Conservation (phyloP, 129 eudicot species). For the Artemisia argyi region DNA sequence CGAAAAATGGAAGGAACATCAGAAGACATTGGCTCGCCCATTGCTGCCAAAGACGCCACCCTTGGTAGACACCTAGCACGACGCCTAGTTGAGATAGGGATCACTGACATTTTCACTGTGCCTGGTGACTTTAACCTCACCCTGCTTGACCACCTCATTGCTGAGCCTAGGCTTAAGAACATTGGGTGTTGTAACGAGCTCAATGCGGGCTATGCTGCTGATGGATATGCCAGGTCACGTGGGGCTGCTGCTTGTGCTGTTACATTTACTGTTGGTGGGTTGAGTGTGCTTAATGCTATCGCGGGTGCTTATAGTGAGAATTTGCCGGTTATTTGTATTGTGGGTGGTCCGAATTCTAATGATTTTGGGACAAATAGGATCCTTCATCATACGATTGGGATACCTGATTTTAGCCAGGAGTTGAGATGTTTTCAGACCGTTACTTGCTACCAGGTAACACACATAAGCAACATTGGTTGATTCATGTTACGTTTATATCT, state of each 20-base stretch:
- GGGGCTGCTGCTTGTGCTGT: slow-evolving; percentile 70
- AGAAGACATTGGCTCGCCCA: slow-evolving; percentile 6
- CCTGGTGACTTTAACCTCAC: slow-evolving; percentile 79
- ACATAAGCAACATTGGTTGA: background rate
- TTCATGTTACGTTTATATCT: no score
- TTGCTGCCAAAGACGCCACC: slow-evolving; percentile 42
- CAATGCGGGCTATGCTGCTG: slow-evolving; percentile 74
- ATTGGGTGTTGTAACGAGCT: slow-evolving; percentile 70
- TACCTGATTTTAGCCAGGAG: slow-evolving; percentile 73
- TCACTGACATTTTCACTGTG: slow-evolving; percentile 57
- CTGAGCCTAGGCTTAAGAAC: slow-evolving; percentile 55
- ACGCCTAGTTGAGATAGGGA: slow-evolving; percentile 57
- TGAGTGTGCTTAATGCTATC: slow-evolving; percentile 61
- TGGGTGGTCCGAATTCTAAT: slow-evolving; percentile 67
- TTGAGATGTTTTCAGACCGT: slow-evolving; percentile 55
- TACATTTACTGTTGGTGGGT: slow-evolving; percentile 72
- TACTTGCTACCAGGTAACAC: slow-evolving; percentile 50
- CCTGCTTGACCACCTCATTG: slow-evolving; percentile 64
- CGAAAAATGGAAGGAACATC: slow-evolving; percentile 18
- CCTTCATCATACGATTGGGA: slow-evolving; percentile 66
- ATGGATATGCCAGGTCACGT: slow-evolving; percentile 58
- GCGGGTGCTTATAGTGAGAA: slow-evolving; percentile 79
- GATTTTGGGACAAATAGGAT: slow-evolving; percentile 67
- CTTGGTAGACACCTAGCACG: slow-evolving; percentile 70
- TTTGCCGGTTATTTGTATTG: slow-evolving; percentile 59